phyloP scores from a whole-genome alignment of 1,139 yeast species.

The Lodderomyces parapsilosis region DNA sequence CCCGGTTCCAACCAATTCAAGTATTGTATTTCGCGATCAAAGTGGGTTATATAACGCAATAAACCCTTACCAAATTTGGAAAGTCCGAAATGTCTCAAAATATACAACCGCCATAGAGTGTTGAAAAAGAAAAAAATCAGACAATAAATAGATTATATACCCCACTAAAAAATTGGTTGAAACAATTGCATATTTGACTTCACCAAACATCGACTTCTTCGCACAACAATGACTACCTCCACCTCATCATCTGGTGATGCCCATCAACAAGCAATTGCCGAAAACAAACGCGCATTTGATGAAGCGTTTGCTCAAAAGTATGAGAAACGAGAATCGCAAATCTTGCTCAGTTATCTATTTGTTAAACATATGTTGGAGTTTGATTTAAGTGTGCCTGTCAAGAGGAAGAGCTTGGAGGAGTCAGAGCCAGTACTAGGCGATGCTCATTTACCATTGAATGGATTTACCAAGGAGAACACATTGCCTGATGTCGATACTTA shows the following conservation, averaged over 20 bases:
- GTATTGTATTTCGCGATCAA: no score
- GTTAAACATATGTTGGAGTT: constrained; percentile 23
- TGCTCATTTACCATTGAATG: constrained; percentile 14
- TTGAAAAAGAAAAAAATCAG: no score
- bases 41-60: no score
- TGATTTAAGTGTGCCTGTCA: constrained; percentile 14
- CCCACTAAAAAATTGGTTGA: no score
- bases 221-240: not conserved
- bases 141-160: no score
- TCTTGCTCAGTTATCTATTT: constrained; percentile 19
- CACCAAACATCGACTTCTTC: not conserved
- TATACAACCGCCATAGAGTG: no score
- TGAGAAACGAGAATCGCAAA: constrained; percentile 21
- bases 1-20: no score
- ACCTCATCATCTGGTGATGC: not conserved
- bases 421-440: constrained; percentile 19
- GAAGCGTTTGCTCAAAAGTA: constrained; percentile 21
- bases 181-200: no score
- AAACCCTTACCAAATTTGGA: not conserved
- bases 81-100: not conserved
- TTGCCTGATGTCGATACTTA: constrained; percentile 17
- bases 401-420: constrained; percentile 16
- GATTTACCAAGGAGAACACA: constrained; percentile 14
- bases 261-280: constrained; percentile 24
- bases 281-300: constrained; percentile 24